Evolutionary conservation across 1,284 basidiomycete species (phyloP).

Genomic region (Cutaneotrichosporon daszewskae): DNA sequence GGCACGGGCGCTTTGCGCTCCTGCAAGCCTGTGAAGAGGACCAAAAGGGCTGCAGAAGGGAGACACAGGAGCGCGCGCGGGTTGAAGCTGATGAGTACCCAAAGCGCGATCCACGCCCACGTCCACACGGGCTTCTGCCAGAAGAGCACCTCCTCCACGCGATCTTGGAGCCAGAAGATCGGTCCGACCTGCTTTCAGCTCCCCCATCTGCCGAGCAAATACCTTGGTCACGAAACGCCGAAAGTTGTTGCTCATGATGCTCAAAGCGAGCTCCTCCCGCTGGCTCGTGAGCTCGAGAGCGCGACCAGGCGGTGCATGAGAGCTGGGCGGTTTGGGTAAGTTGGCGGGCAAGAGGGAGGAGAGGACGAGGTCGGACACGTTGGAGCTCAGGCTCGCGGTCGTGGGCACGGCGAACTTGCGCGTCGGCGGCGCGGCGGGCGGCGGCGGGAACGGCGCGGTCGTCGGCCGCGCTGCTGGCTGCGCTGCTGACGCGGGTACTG

Average conservation of each 20-base stretch:
- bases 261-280: conserved; percentile 37
- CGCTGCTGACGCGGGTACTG: too few relatives aligned
- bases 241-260: conserved; percentile 44
- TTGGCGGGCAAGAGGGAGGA: conserved; percentile 38
- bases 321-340: conserved; percentile 32
- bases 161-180: conserved; percentile 46
- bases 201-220: conserved; percentile 3
- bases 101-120: conserved; percentile 42
- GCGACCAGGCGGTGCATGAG: conserved; percentile 3
- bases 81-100: conserved; percentile 47
- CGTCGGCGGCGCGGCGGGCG: conserved; percentile 7
- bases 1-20: conserved; percentile 33
- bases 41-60: conserved; percentile 35
- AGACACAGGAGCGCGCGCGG: conserved; percentile 42
- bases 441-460: conserved; percentile 13
- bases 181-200: conserved; percentile 37
- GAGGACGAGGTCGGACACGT: conserved; percentile 42
- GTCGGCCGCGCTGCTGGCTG: too few relatives aligned
- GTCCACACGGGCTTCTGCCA: conserved; percentile 48
- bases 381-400: conserved; percentile 25
- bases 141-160: conserved; percentile 47
- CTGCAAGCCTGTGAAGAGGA: conserved; percentile 39
- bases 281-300: conserved; percentile 37
- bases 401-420: conserved; percentile 22
- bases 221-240: conserved; percentile 45